Conservation (phyloP, 306 rosid genomes). For the Cotoneaster glaucophyllus region DNA sequence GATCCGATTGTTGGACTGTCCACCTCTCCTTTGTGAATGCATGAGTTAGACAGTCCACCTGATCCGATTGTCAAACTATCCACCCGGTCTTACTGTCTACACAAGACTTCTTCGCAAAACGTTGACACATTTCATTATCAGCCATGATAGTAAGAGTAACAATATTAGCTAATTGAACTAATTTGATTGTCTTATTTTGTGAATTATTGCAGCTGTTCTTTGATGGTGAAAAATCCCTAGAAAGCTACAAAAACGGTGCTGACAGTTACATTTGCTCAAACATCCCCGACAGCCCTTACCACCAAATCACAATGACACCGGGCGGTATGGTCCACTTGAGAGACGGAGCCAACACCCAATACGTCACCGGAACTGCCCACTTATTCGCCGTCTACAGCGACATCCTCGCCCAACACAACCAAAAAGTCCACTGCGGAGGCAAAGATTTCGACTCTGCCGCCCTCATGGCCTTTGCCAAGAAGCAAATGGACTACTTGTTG, state of each 20-base stretch:
- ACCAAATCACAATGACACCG: constrained; percentile 42
- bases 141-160: not conserved
- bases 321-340: constrained; percentile 69
- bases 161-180: not conserved
- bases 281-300: constrained; percentile 76
- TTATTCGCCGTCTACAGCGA: constrained; percentile 55
- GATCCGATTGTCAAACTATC: no score
- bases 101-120: not conserved
- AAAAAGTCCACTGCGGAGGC: constrained; percentile 43
- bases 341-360: constrained; percentile 89
- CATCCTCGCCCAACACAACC: constrained; percentile 40
- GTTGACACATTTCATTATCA: not conserved
- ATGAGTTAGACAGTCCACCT: no score
- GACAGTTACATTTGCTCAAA: constrained; percentile 75
- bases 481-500: constrained; percentile 77
- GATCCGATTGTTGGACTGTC: no score
- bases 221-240: constrained; percentile 41
- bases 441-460: constrained; percentile 24
- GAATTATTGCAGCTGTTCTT: constrained; percentile 37
- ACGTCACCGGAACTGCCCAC: constrained; percentile 55
- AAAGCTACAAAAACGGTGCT: constrained; percentile 47
- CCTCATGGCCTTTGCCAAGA: constrained; percentile 48
- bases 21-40: no score
- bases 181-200: not conserved
- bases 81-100: not conserved